Evolutionary conservation across 805 yeast genomes (phyloP).

Genomic region (Yamadazyma scolyti): DNA sequence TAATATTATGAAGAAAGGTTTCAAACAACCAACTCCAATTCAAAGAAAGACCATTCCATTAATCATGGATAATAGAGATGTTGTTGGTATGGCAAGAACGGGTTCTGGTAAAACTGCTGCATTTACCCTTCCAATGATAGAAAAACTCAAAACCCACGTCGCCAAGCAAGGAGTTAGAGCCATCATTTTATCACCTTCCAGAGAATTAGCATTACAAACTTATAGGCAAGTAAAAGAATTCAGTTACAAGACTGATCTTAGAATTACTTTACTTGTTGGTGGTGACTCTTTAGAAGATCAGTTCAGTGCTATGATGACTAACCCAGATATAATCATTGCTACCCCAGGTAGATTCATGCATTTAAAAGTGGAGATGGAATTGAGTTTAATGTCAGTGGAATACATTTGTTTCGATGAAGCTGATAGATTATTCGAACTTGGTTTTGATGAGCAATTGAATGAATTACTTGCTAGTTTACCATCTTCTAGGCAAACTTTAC

Average conservation of each 20-base stretch:
- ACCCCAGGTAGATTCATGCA: constrained; percentile 98
- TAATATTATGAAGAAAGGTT: constrained; percentile 82
- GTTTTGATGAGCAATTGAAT: constrained; percentile 88
- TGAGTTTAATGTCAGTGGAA: constrained; percentile 79
- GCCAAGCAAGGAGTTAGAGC: constrained; percentile 90
- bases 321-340: constrained; percentile 93
- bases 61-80: constrained; percentile 82
- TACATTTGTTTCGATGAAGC: constrained; percentile 97
- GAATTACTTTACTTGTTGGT: constrained; percentile 83
- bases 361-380: constrained; percentile 90
- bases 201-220: constrained; percentile 96
- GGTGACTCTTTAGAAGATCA: constrained; percentile 99
- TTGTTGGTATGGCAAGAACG: constrained; percentile 99
- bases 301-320: constrained; percentile 84
- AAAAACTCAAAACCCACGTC: constrained; percentile 75
- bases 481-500: constrained; percentile 74
- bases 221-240: constrained; percentile 86
- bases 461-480: constrained; percentile 86
- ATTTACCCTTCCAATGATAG: constrained; percentile 85
- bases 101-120: constrained; percentile 99
- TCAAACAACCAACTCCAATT: constrained; percentile 94
- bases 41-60: constrained; percentile 94
- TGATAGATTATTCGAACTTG: constrained; percentile 94
- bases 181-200: constrained; percentile 84
- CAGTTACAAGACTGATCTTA: constrained; percentile 74